Evolutionary conservation across 164 flowering plant genomes (phyloP), one percentile per base, ranked within the genome.

Genomic region (Cinnamomum micranthum): DNA sequence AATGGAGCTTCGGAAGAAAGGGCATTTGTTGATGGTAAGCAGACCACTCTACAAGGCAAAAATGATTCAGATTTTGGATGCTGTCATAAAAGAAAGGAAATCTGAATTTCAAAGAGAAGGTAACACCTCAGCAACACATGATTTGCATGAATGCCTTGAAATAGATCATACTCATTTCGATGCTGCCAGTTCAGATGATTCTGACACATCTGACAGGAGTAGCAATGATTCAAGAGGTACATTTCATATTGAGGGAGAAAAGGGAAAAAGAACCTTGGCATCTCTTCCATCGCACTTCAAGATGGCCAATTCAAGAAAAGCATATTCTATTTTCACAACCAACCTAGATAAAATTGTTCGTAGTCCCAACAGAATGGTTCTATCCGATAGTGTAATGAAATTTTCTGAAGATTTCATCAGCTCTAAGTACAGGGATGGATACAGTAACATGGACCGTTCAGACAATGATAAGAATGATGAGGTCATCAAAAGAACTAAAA

Each of bases 41-140:
- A 86, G 81, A 73, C 99, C 98, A 17, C 80, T 95, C 0, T 93
- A 93, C 84, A 92, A 93, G 82, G 82, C 88, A 25, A 93, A 95
- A 80, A 88, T 95, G 89, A 68, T 88, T 77, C 97, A 95, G 50
- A 88, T 95, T 77, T 71, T 95, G 80, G 97, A 93, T 79, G 80
- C 89, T 73, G 83, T 87, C 19, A 72, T 85, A 63, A 85, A 84
- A 73, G 91, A 88, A 73, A 83, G 82, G 68, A 76, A 77, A 74
- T 47, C 75, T 69, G 94, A 84, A 68, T 27, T 80, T 50, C 82
- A 85, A 68, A 82, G 52, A 59, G 76, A 73, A 79, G 72, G 41
- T 63, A 81, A 71, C 80, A 73, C 69, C 72, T 31, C 71, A 19
- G 76, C 77, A 80, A 51, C 74, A 35, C 83, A 79, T 65, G 85